Evolutionary conservation across 345 rosid genomes (phyloP), one percentile per base, ranked within the genome.

Genomic region (Acer saccharum): DNA sequence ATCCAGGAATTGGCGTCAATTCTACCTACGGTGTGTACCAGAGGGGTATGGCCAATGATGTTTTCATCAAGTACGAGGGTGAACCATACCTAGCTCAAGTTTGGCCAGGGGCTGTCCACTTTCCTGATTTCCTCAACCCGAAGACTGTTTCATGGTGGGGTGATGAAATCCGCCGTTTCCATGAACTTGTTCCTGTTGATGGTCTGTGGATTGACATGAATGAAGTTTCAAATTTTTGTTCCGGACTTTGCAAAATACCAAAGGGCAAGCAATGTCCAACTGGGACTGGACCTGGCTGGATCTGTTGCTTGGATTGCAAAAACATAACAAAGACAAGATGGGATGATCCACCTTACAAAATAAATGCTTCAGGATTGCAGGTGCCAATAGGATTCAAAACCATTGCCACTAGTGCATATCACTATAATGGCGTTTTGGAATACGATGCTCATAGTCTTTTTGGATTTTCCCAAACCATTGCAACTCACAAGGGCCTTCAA

Each of bases 181-280:
- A 94, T 69, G 90, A 91, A 32, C 88, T 97, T 52, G 98, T 91
- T 78, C 98, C 98, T 1, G 87, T 97, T 13, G 89, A 97, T 80
- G 99, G 99, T 69, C 71, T 94, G 1, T 94, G 97, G 99, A 94
- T 97, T 48, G 98, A 97, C 86, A 97, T 97, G 99, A 94, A 97
- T 66, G 98, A 97, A 46, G 99, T 86, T 25, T 97, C 99, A 0
- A 97, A 96, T 81, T 91, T 96, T 81, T 96, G 98, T 70, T 80
- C 91, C 0, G 98, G 98, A 0, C 82, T 86, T 71, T 96, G 99
- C 82, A 89, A 75, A 48, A 87, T 93, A 16, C 98, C 97, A 0
- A 60, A 86, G 65, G 92, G 87, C 62, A 90, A 79, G 83, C 79
- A 75, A 39, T 96, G 99, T 74, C 98, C 98, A 0, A 89, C 75